Evolutionary conservation across 176 grass and related monocot genomes (phyloP).

Genomic region (Neostapfia colusana): DNA sequence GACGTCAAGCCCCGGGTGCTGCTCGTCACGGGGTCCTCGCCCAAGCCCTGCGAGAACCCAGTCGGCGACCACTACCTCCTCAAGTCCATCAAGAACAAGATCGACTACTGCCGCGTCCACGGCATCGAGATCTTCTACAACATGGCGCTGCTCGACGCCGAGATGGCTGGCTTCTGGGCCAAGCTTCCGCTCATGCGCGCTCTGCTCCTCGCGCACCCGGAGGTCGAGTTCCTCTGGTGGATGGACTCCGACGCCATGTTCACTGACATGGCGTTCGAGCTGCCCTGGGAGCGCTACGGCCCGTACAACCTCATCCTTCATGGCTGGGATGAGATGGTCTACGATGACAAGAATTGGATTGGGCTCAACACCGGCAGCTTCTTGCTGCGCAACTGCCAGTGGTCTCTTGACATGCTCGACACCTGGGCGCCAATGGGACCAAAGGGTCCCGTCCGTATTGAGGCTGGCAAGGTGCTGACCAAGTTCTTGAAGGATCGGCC

Average conservation of each 20-base stretch:
- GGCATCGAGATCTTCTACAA: conserved; percentile 97
- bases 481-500: conserved; percentile 85
- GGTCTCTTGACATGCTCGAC: conserved; percentile 96
- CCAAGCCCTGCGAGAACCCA: conserved; percentile 96
- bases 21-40: conserved; percentile 89
- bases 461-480: conserved; percentile 84
- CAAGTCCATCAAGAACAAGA: conserved; percentile 99
- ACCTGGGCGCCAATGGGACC: conserved; percentile 97
- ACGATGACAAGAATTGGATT: conserved; percentile 96
- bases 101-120: conserved; percentile 98
- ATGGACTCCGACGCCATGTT: conserved; percentile 99
- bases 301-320: conserved; percentile 84
- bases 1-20: conserved; percentile 84
- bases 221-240: conserved; percentile 98
- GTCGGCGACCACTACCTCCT: conserved; percentile 97
- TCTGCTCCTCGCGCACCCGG: conserved; percentile 83
- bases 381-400: conserved; percentile 89
- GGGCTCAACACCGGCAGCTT: conserved; percentile 98
- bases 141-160: conserved; percentile 86
- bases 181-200: conserved; percentile 91
- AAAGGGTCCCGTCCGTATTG: conserved; percentile 79
- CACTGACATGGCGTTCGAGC: conserved; percentile 94
- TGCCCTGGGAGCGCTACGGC: conserved; percentile 86
- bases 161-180: conserved; percentile 96
- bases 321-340: conserved; percentile 98